A percentile compares a stretch with the other conserved stretches of the same genome.
Conservation (phyloP, 2,329 filamentous ascomycete genomes). For the Fusarium sp. region DNA sequence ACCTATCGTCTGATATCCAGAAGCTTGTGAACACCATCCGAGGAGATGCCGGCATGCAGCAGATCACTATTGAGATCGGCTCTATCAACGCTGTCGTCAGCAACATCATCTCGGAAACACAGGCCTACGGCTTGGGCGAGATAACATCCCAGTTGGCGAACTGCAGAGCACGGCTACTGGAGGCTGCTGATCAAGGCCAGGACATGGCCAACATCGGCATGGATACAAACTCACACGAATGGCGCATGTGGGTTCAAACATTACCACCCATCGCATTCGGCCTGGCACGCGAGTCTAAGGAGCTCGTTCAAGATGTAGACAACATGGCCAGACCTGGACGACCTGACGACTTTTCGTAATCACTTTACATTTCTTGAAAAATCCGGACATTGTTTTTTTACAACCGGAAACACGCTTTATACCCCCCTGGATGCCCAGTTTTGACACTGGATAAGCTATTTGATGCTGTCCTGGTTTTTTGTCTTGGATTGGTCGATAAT, state of each 20-base stretch:
- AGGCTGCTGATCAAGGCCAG: constrained; percentile 72
- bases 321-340: constrained; percentile 52
- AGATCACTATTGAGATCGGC: constrained; percentile 77
- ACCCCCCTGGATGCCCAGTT: constrained; percentile 40
- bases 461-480: constrained; percentile 29
- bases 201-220: constrained; percentile 67
- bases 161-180: constrained; percentile 75
- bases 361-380: constrained; percentile 26
- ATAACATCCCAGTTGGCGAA: constrained; percentile 69
- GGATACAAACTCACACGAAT: constrained; percentile 64
- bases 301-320: constrained; percentile 66
- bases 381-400: constrained; percentile 23
- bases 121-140: constrained; percentile 66
- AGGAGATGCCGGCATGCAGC: constrained; percentile 71
- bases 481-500: constrained; percentile 35
- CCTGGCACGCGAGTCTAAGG: constrained; percentile 85
- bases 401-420: constrained; percentile 36
- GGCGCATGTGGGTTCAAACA: constrained; percentile 75
- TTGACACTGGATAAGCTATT: constrained; percentile 29
- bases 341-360: constrained; percentile 63
- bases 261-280: constrained; percentile 89
- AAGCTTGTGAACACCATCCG: constrained; percentile 81
- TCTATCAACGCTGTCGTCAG: constrained; percentile 79
- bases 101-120: constrained; percentile 76
- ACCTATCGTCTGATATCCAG: constrained; percentile 84